phyloP scores from a whole-genome alignment of 768 basidiomycete genomes.

The Strobilomyces confusus region DNA sequence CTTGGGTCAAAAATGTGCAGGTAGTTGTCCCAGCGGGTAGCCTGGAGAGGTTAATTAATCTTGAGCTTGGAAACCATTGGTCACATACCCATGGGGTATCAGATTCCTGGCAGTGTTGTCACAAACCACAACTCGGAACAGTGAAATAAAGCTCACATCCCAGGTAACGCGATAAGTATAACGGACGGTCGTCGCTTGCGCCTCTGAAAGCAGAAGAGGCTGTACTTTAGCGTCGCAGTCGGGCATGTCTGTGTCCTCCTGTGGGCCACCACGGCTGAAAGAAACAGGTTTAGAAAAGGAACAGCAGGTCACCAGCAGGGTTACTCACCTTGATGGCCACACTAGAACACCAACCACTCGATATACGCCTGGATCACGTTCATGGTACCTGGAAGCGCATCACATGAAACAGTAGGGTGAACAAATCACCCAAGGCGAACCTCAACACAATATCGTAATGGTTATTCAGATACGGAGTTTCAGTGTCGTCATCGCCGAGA shows the following conservation, averaged over 20 bases:
- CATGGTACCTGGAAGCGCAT: conserved; percentile 64
- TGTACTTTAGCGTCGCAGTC: conserved; percentile 48
- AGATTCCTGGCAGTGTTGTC: conserved; percentile 55
- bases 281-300: conserved; percentile 3
- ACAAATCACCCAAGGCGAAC: conserved; percentile 33
- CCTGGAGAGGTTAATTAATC: conserved; percentile 43
- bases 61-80: background rate
- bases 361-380: conserved; percentile 60
- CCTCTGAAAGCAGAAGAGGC: conserved; percentile 62
- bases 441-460: conserved; percentile 86
- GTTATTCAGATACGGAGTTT: conserved; percentile 76
- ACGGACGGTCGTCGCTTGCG: conserved; percentile 55
- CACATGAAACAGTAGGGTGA: conserved; percentile 4
- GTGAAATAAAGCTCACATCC: conserved; percentile 51
- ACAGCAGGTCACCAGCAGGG: background rate
- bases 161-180: conserved; percentile 90
- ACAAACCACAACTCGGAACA: background rate
- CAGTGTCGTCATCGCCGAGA: conserved; percentile 70
- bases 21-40: conserved; percentile 95
- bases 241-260: conserved; percentile 36
- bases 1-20: conserved; percentile 89
- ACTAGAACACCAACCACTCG: conserved; percentile 92
- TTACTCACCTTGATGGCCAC: conserved; percentile 52
- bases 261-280: conserved; percentile 59
- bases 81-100: conserved; percentile 72